phyloP scores from a whole-genome alignment of 228 moss, liverwort and hornwort species.

The Sphagnum fallax region DNA sequence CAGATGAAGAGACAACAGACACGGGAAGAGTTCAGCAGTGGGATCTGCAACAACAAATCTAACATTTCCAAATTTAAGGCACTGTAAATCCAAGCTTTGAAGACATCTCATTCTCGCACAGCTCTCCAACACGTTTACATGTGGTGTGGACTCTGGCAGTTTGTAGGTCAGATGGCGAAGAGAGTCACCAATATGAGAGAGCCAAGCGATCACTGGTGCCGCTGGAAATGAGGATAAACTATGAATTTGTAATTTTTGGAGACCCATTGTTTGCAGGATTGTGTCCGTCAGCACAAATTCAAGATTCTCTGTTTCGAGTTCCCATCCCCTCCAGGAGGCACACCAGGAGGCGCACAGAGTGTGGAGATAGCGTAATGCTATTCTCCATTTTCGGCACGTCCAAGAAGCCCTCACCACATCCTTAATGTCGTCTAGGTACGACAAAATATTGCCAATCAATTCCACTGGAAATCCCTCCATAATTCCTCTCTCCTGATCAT shows the following conservation, averaged over 20 bases:
- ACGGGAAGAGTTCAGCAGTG: no score
- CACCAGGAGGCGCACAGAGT: slow-evolving; percentile 45
- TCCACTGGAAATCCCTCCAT: slow-evolving; percentile 80
- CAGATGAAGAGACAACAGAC: no score
- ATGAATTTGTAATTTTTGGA: slow-evolving; percentile 54
- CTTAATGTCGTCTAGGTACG: slow-evolving; percentile 63
- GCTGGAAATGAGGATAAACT: slow-evolving; percentile 39
- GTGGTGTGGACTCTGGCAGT: slow-evolving; percentile 50
- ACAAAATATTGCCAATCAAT: slow-evolving; percentile 72
- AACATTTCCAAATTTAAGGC: no score
- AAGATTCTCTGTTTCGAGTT: slow-evolving; percentile 41
- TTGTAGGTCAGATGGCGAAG: slow-evolving; percentile 58
- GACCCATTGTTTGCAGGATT: slow-evolving; percentile 59
- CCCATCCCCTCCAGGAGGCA: no score
- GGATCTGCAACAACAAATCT: no score
- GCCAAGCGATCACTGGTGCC: slow-evolving; percentile 74
- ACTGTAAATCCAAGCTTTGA: slow-evolving; percentile 39
- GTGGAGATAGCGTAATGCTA: slow-evolving; percentile 66
- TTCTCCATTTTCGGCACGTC: slow-evolving; percentile 77
- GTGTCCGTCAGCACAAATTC: slow-evolving; percentile 69
- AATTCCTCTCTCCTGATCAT: no score
- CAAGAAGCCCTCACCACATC: slow-evolving; percentile 69
- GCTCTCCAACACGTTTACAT: slow-evolving; percentile 53
- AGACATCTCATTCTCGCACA: slow-evolving; percentile 52
- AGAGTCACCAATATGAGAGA: slow-evolving; percentile 70